These are phyloP conservation scores for Tagetes patula DNA, from an alignment of 129 eudicot genomes.

Conservation along the genomic window DNA sequence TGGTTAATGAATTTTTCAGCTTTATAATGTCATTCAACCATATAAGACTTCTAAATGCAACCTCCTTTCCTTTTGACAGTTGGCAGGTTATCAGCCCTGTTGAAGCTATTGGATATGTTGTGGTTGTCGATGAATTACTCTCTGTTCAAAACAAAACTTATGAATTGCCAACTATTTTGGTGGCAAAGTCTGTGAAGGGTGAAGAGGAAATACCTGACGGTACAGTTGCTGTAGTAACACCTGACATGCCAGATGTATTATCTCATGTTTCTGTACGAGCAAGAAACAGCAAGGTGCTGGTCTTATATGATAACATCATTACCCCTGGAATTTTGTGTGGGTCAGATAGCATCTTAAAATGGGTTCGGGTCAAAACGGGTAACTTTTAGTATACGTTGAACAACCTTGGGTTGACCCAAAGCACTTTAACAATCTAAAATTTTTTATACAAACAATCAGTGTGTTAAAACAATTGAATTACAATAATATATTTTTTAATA, in stretches of 20 bases:
- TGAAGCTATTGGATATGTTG: constrained; percentile 50
- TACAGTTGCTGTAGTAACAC: constrained; percentile 55
- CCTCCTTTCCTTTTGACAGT: constrained; percentile 34
- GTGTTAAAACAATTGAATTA: too few relatives aligned
- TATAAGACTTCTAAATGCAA: background rate
- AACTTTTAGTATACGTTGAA: background rate
- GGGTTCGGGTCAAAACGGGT: background rate
- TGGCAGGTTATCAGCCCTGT: constrained; percentile 59
- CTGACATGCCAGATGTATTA: constrained; percentile 61
- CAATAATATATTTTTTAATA: background rate
- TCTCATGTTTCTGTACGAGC: constrained; percentile 63
- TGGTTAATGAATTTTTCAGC: background rate
- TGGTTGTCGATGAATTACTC: constrained; percentile 42
- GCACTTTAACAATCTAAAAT: background rate
- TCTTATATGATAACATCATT: background rate
- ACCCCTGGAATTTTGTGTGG: background rate
- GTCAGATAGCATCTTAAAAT: background rate
- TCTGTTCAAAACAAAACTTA: constrained; percentile 46
- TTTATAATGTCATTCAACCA: background rate
- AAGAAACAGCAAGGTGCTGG: constrained; percentile 54
- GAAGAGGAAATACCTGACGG: constrained; percentile 68
- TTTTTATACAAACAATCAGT: background rate
- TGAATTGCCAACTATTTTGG: constrained; percentile 41
- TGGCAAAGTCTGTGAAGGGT: constrained; percentile 50
- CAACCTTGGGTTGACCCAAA: background rate